phyloP scores from a whole-genome alignment of 345 rosid genomes.

The Citrus unshiu region DNA sequence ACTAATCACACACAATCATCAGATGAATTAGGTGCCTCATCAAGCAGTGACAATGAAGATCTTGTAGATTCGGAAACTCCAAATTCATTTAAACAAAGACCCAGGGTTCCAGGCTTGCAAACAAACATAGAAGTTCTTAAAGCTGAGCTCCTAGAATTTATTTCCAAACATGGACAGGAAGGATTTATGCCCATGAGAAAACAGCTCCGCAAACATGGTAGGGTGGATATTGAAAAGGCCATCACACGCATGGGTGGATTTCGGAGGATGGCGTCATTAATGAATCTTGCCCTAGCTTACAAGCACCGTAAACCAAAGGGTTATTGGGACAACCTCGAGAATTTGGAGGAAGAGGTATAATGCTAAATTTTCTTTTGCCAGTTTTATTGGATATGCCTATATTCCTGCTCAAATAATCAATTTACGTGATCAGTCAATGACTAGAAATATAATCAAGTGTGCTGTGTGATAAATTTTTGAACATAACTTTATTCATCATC shows the following conservation, averaged over 20 bases:
- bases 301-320: slow-evolving; percentile 96
- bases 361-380: background rate
- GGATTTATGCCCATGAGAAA: slow-evolving; percentile 99
- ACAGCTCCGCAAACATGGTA: slow-evolving; percentile 83
- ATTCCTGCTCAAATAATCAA: background rate
- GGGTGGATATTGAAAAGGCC: slow-evolving; percentile 95
- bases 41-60: slow-evolving; percentile 18
- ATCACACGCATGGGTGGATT: slow-evolving; percentile 93
- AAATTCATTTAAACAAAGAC: slow-evolving; percentile 48
- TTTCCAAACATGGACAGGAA: slow-evolving; percentile 83
- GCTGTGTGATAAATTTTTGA: background rate
- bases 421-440: background rate
- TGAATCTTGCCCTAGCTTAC: slow-evolving; percentile 92
- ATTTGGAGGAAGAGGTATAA: slow-evolving; percentile 84
- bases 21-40: slow-evolving; percentile 33
- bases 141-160: slow-evolving; percentile 75
- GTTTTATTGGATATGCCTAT: background rate
- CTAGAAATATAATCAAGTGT: too few relatives aligned
- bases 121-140: slow-evolving; percentile 48
- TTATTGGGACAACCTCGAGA: slow-evolving; percentile 92
- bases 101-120: slow-evolving; percentile 85
- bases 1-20: slow-evolving; percentile 27
- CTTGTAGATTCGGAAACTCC: slow-evolving; percentile 13
- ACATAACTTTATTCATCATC: background rate
- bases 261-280: slow-evolving; percentile 68